Conservation (phyloP, 192 early-diverging fungal genomes). For the Pilobolus umbonatus region DNA sequence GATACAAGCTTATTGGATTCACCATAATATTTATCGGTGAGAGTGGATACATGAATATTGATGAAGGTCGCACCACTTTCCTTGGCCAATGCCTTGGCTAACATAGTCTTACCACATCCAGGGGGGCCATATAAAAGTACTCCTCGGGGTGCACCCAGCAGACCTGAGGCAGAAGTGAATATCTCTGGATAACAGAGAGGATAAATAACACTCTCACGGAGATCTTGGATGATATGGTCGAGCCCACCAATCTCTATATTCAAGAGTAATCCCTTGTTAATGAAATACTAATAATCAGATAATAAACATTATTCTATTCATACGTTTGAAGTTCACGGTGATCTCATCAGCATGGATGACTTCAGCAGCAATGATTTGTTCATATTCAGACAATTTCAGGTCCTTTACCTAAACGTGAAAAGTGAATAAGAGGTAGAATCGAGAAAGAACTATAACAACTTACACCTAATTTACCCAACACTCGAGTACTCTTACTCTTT, state of each 20-base stretch:
- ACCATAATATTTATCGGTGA: constrained; percentile 98
- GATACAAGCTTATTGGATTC: constrained; percentile 93
- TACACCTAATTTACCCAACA: constrained; percentile 68
- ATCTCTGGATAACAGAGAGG: constrained; percentile 91
- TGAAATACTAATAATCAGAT: too few species aligned
- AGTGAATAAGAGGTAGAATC: background rate
- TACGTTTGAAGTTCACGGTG: constrained; percentile 74
- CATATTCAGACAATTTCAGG: constrained; percentile 86
- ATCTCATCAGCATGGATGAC: constrained; percentile 94
- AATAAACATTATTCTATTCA: background rate
- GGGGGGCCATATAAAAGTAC: constrained; percentile 95
- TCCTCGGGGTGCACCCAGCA: constrained; percentile 91
- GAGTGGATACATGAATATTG: constrained; percentile 93
- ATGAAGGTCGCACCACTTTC: constrained; percentile 98
- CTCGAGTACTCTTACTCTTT: constrained; percentile 67
- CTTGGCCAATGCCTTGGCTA: constrained; percentile 95
- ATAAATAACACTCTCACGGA: constrained; percentile 95
- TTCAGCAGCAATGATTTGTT: constrained; percentile 90
- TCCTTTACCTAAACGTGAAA: constrained; percentile 40
- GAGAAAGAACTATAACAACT: background rate
- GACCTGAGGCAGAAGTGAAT: constrained; percentile 76
- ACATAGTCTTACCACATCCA: constrained; percentile 97
- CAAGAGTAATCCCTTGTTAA: background rate
- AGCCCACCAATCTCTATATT: constrained; percentile 83
- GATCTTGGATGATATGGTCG: constrained; percentile 83